These are phyloP conservation scores for Chionographis japonica DNA, from an alignment of 106 monocot genomes.

Conservation along the genomic window DNA sequence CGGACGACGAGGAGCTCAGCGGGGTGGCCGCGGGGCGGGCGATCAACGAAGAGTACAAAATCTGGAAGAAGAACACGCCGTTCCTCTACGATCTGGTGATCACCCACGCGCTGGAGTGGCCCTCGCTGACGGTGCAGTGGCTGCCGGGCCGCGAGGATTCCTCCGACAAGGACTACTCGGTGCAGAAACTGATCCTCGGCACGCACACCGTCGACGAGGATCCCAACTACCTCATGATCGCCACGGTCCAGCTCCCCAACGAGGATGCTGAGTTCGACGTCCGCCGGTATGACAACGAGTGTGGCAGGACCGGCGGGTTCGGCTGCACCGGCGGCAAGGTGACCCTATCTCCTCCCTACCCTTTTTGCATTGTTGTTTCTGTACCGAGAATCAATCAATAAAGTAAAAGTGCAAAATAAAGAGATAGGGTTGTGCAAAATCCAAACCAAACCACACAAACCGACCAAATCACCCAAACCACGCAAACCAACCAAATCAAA, in stretches of 20 bases:
- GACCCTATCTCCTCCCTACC: neutral
- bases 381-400: neutral
- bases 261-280: slow-evolving; percentile 42
- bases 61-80: slow-evolving; percentile 65
- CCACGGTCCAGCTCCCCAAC: slow-evolving; percentile 53
- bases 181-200: slow-evolving; percentile 50
- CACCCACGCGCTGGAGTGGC: slow-evolving; percentile 56
- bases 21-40: slow-evolving; percentile 37
- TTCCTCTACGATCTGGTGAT: slow-evolving; percentile 54
- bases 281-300: slow-evolving; percentile 37
- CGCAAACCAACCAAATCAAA: too few species aligned
- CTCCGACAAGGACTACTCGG: slow-evolving; percentile 35
- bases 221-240: slow-evolving; percentile 52
- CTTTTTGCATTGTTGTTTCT: neutral
- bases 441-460: too few species aligned
- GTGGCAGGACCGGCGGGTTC: slow-evolving; percentile 54
- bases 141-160: slow-evolving; percentile 39
- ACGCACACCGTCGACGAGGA: slow-evolving; percentile 51
- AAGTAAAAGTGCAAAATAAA: neutral
- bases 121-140: slow-evolving; percentile 56
- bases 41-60: slow-evolving; percentile 64
- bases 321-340: slow-evolving; percentile 86
- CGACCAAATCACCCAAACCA: too few species aligned
- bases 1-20: slow-evolving; percentile 40
- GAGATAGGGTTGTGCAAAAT: neutral